These are phyloP conservation scores for Phialemoniopsis sp. DNA, from an alignment of 2,329 filamentous ascomycete species.

Conservation along the genomic window DNA sequence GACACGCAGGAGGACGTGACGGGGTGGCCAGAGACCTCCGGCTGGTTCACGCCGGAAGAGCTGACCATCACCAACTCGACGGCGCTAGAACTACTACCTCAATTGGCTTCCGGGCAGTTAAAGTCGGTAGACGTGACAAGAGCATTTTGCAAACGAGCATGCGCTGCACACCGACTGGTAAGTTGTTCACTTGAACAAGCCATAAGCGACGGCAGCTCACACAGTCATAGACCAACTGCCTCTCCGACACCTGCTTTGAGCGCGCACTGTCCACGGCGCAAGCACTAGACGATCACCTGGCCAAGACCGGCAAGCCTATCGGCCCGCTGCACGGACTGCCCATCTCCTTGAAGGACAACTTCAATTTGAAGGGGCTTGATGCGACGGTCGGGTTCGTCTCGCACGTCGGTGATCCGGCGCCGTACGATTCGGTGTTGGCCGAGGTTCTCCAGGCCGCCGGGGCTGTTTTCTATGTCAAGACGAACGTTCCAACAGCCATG, in stretches of 20 bases:
- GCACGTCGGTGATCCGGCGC: conserved; percentile 54
- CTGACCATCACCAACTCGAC: conserved; percentile 29
- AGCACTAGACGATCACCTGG: conserved; percentile 44
- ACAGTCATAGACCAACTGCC: conserved; percentile 35
- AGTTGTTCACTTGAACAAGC: background rate
- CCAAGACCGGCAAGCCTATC: conserved; percentile 36
- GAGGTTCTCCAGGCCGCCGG: conserved; percentile 39
- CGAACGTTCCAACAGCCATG: conserved; percentile 56
- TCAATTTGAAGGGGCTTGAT: conserved; percentile 57
- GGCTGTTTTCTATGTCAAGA: conserved; percentile 54
- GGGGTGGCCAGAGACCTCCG: conserved; percentile 48
- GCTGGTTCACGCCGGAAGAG: conserved; percentile 50
- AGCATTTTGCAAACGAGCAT: conserved; percentile 33
- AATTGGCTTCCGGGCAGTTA: conserved; percentile 29
- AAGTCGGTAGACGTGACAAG: conserved; percentile 26
- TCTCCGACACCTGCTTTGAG: conserved; percentile 49
- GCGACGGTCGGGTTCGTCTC: conserved; percentile 61
- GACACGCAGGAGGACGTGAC: conserved; percentile 52
- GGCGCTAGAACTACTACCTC: conserved; percentile 24
- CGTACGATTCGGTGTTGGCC: conserved; percentile 32
- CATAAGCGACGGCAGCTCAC: background rate
- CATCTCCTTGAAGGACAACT: conserved; percentile 67
- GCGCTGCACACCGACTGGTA: conserved; percentile 30
- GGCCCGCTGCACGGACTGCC: conserved; percentile 66
- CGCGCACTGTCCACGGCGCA: conserved; percentile 43